Conservation (phyloP, 805 yeast genomes). For the Aciculoconidium aculeatum region DNA sequence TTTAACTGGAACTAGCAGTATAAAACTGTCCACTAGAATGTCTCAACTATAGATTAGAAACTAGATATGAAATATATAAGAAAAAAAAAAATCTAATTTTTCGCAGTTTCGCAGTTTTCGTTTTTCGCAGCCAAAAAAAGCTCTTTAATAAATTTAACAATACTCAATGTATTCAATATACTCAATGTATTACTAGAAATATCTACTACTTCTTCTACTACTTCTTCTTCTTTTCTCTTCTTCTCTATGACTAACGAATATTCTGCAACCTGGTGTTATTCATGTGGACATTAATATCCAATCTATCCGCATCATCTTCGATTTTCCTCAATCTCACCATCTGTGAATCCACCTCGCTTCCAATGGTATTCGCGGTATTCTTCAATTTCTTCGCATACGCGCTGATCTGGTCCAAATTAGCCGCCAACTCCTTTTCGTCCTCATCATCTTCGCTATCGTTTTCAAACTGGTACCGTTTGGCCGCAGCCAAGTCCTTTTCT, state of each 20-base stretch:
- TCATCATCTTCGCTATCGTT: constrained; percentile 91
- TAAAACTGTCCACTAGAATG: too few species aligned
- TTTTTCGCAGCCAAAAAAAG: constrained; percentile 1
- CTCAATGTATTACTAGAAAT: too few species aligned
- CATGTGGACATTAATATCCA: constrained; percentile 79
- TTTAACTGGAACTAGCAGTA: too few species aligned
- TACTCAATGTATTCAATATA: too few species aligned
- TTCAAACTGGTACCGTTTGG: constrained; percentile 73
- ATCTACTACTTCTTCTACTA: too few species aligned
- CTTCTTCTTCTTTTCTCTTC: too few species aligned
- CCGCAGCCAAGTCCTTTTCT: constrained; percentile 48
- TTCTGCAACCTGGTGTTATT: constrained; percentile 64
- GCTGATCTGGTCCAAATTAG: constrained; percentile 74
- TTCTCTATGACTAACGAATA: constrained; percentile 30
- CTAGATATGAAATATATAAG: too few species aligned
- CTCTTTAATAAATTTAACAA: not conserved
- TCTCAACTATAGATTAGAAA: too few species aligned
- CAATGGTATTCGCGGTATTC: constrained; percentile 64
- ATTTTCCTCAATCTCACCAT: constrained; percentile 66
- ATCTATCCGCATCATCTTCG: constrained; percentile 76
- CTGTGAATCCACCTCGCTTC: constrained; percentile 75
- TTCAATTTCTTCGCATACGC: constrained; percentile 65
- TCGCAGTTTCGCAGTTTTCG: too few species aligned
- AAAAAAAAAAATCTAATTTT: too few species aligned
- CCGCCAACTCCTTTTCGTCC: constrained; percentile 81